Evolutionary conservation across 768 basidiomycete species (phyloP).

Genomic region (Calocybe gangraenosa): DNA sequence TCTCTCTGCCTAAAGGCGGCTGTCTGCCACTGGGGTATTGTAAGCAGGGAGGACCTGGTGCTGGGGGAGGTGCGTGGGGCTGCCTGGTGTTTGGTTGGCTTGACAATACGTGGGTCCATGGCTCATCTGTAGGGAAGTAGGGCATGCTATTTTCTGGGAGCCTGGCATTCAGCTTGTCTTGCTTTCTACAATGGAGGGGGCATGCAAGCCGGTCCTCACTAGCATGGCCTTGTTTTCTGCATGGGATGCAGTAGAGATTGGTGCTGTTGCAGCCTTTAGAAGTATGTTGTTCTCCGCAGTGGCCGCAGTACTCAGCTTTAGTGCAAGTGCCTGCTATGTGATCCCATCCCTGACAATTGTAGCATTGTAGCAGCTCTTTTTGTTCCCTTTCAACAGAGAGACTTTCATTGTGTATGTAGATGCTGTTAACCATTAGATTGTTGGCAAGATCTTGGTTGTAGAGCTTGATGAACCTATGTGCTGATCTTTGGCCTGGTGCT

Average conservation of each 20-base stretch:
- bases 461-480: background rate
- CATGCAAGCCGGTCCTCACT: conserved; percentile 17
- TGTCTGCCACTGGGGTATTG: too few species aligned
- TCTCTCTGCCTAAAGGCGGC: too few species aligned
- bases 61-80: too few species aligned
- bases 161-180: conserved; percentile 5
- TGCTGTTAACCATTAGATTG: background rate
- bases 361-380: background rate
- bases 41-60: too few species aligned
- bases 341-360: background rate
- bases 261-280: background rate
- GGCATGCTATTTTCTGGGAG: conserved; percentile 18
- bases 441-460: background rate
- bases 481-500: background rate
- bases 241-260: conserved; percentile 12
- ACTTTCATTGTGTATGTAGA: background rate
- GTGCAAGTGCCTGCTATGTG: conserved; percentile 11
- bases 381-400: background rate
- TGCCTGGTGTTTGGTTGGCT: background rate
- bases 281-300: conserved; percentile 5
- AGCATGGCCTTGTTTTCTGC: conserved; percentile 12
- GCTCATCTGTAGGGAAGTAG: conserved; percentile 11
- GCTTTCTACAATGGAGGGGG: conserved; percentile 14
- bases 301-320: conserved; percentile 11
- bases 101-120: background rate